Evolutionary conservation across 2,329 filamentous ascomycete genomes (phyloP).

Genomic region (Metarhizium sp.): DNA sequence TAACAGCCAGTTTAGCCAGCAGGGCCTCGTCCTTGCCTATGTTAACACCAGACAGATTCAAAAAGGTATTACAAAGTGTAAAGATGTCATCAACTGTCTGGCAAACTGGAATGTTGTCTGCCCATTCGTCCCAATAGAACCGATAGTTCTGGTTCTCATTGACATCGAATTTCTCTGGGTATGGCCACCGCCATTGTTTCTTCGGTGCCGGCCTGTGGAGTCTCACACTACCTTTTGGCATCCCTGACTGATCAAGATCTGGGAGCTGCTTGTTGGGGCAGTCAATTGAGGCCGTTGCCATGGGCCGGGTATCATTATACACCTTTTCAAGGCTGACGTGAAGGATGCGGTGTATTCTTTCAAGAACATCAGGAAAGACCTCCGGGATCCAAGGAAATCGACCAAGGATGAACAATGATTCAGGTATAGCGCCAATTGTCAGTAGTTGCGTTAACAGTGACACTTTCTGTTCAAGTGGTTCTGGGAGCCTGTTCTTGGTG

Average conservation of each 20-base stretch:
- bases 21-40: slow-evolving; percentile 77
- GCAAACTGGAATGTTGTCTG: slow-evolving; percentile 85
- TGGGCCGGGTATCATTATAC: slow-evolving; percentile 36
- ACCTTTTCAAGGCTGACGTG: slow-evolving; percentile 75
- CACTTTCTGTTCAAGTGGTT: slow-evolving; percentile 82
- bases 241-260: slow-evolving; percentile 53
- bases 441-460: slow-evolving; percentile 75
- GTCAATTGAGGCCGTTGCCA: slow-evolving; percentile 17
- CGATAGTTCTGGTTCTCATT: slow-evolving; percentile 73
- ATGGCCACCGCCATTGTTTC: slow-evolving; percentile 72
- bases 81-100: slow-evolving; percentile 88
- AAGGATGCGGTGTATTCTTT: slow-evolving; percentile 74
- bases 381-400: slow-evolving; percentile 90
- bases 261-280: slow-evolving; percentile 36
- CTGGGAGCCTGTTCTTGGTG: slow-evolving; percentile 47
- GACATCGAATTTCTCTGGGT: slow-evolving; percentile 66
- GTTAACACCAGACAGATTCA: slow-evolving; percentile 79
- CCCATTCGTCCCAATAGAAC: slow-evolving; percentile 98
- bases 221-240: slow-evolving; percentile 60
- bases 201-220: slow-evolving; percentile 49
- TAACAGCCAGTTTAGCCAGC: slow-evolving; percentile 73
- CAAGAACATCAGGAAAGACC: slow-evolving; percentile 69
- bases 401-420: slow-evolving; percentile 85
- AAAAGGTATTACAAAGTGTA: slow-evolving; percentile 70
- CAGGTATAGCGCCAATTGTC: slow-evolving; percentile 84